These are phyloP conservation scores for Nitzschia sp. DNA, from an alignment of 108 stramenopile species.

Conservation along the genomic window DNA sequence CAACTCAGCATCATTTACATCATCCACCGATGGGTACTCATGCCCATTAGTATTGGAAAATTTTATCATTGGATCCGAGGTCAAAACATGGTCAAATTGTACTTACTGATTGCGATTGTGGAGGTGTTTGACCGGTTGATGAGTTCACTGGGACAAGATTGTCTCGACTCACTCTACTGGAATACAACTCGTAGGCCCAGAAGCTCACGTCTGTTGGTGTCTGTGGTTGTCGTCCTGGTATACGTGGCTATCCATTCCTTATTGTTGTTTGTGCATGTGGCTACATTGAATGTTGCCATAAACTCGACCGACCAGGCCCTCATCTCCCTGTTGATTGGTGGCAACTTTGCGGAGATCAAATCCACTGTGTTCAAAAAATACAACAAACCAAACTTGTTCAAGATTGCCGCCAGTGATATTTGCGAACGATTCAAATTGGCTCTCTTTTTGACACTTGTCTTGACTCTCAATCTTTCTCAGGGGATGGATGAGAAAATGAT, in stretches of 20 bases:
- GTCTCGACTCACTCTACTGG: slow-evolving; percentile 91
- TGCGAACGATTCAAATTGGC: slow-evolving; percentile 87
- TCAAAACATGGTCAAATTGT: slow-evolving; percentile 97
- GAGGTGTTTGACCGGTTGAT: slow-evolving; percentile 96
- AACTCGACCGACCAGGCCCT: slow-evolving; percentile 81
- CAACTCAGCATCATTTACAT: slow-evolving; percentile 72
- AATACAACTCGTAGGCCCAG: slow-evolving; percentile 78
- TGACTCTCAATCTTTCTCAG: slow-evolving; percentile 78
- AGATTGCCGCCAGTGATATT: slow-evolving; percentile 88
- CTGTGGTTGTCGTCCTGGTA: slow-evolving; percentile 68
- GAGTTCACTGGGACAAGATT: slow-evolving; percentile 95
- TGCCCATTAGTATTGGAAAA: slow-evolving; percentile 82
- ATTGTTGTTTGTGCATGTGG: slow-evolving; percentile 78
- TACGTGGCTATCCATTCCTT: slow-evolving; percentile 77
- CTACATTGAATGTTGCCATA: slow-evolving; percentile 88
- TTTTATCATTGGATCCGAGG: slow-evolving; percentile 98
- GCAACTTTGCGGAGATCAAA: slow-evolving; percentile 99
- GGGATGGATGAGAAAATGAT: slow-evolving; percentile 73
- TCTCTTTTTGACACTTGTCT: slow-evolving; percentile 72
- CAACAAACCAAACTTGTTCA: slow-evolving; percentile 94
- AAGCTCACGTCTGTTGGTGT: slow-evolving; percentile 65
- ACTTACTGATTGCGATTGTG: slow-evolving; percentile 94
- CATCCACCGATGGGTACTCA: slow-evolving; percentile 63
- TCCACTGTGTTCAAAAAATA: slow-evolving; percentile 98
- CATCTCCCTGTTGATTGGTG: slow-evolving; percentile 88